Conservation (phyloP, 2,329 filamentous ascomycete genomes). For the Cytospora piceae region DNA sequence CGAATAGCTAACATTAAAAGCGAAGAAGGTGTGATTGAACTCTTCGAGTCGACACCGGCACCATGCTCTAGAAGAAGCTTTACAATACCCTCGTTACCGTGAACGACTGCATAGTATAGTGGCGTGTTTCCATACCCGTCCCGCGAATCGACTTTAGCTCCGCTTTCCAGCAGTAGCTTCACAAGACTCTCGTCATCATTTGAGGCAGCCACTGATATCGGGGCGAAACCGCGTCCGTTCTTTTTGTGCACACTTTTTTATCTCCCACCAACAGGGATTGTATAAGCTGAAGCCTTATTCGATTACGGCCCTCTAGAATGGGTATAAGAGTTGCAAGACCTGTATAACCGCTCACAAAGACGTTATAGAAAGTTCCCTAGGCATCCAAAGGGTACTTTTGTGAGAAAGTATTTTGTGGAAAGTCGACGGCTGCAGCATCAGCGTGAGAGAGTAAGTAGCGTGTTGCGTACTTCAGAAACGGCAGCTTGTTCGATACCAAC, state of each 20-base stretch:
- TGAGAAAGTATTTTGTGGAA: constrained; percentile 40
- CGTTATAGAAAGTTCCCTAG: constrained; percentile 39
- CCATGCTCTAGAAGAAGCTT: neutral
- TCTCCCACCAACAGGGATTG: neutral
- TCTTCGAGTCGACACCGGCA: too few relatives aligned
- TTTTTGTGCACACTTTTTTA: neutral
- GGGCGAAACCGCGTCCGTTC: accelerated
- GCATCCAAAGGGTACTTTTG: constrained; percentile 33
- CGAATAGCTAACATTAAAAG: too few relatives aligned
- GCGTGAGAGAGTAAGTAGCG: constrained; percentile 47
- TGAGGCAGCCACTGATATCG: neutral
- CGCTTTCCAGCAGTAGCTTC: neutral
- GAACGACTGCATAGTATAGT: neutral
- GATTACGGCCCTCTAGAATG: neutral
- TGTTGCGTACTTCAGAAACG: constrained; percentile 53
- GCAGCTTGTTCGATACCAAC: constrained; percentile 35
- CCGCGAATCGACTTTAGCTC: neutral
- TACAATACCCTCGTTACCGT: neutral
- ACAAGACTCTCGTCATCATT: neutral
- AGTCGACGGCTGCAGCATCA: constrained; percentile 40
- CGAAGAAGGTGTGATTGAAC: too few relatives aligned
- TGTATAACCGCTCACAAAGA: constrained; percentile 35
- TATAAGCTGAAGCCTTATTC: neutral
- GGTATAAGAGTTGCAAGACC: neutral
- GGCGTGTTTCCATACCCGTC: too few relatives aligned